These are phyloP conservation scores for Coemansia sp. DNA, from an alignment of 192 early-diverging fungal species.

Conservation along the genomic window DNA sequence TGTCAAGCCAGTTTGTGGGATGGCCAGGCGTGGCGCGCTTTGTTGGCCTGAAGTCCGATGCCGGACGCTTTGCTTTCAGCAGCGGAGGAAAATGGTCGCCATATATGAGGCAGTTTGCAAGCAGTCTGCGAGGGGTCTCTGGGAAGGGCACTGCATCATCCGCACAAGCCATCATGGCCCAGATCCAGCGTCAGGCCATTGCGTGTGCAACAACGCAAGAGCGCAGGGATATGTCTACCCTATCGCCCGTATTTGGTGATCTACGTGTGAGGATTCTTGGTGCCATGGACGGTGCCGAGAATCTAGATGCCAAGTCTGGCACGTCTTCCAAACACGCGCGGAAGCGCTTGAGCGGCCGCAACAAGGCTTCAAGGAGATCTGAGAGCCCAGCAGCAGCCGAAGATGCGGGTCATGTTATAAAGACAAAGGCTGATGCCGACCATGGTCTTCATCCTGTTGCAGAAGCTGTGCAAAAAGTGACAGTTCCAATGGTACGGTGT, in stretches of 20 bases:
- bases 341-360: not conserved
- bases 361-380: not conserved
- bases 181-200: constrained; percentile 39
- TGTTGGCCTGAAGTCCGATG: not conserved
- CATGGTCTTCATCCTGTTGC: constrained; percentile 17
- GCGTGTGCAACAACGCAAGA: constrained; percentile 33
- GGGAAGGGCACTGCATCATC: constrained; percentile 7
- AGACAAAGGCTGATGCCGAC: not conserved
- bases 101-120: constrained; percentile 21
- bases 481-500: constrained; percentile 24
- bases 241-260: constrained; percentile 12
- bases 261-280: constrained; percentile 12
- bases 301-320: not conserved
- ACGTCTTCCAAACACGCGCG: not conserved
- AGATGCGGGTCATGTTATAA: not conserved
- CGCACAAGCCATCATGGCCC: constrained; percentile 27
- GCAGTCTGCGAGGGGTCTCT: constrained; percentile 21
- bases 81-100: constrained; percentile 48
- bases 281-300: not conserved
- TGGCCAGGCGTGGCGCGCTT: constrained; percentile 13
- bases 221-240: constrained; percentile 27
- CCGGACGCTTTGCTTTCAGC: constrained; percentile 31
- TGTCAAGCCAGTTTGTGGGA: constrained; percentile 4
- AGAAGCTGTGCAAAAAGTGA: constrained; percentile 15
- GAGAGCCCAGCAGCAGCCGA: not conserved